Conservation (phyloP, 1,284 basidiomycete species). For the Exobasidium cylindrosporum region DNA sequence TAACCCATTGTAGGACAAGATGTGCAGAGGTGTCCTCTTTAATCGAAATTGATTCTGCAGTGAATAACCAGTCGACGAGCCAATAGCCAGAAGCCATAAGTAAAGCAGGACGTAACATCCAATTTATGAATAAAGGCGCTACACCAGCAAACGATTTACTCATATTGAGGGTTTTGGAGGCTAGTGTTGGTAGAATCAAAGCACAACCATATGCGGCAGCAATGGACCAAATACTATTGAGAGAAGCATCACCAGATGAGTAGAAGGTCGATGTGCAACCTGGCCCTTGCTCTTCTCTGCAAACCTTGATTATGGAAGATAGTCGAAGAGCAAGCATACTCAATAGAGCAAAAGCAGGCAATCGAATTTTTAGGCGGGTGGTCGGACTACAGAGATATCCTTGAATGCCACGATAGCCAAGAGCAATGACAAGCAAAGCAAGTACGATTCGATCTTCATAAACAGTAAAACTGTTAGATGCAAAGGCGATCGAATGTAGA, state of each 20-base stretch:
- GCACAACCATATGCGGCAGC: slow-evolving; percentile 31
- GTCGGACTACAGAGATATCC: slow-evolving; percentile 23
- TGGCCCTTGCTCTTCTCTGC: slow-evolving; percentile 89
- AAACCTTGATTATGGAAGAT: slow-evolving; percentile 75
- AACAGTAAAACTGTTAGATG: slow-evolving; percentile 81
- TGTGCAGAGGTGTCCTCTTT: background rate
- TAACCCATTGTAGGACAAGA: slow-evolving; percentile 25
- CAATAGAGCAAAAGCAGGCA: slow-evolving; percentile 68
- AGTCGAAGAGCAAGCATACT: slow-evolving; percentile 71
- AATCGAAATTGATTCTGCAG: background rate
- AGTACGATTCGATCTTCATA: slow-evolving; percentile 85
- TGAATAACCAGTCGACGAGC: slow-evolving; percentile 36
- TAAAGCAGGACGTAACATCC: slow-evolving; percentile 43
- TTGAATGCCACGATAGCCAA: slow-evolving; percentile 19
- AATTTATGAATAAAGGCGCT: slow-evolving; percentile 30
- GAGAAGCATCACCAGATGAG: slow-evolving; percentile 33
- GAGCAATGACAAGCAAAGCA: slow-evolving; percentile 55
- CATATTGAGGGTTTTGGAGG: slow-evolving; percentile 25
- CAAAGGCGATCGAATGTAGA: slow-evolving; percentile 38
- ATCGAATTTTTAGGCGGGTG: slow-evolving; percentile 69
- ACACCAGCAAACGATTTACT: slow-evolving; percentile 37
- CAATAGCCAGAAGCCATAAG: slow-evolving; percentile 42
- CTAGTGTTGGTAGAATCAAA: slow-evolving; percentile 23
- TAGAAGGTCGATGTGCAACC: slow-evolving; percentile 69
- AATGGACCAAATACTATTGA: slow-evolving; percentile 36